Evolutionary conservation across 2,329 filamentous ascomycete species (phyloP), one percentile per base, ranked within the genome.

Genomic region (Lachnellula subtilissima): DNA sequence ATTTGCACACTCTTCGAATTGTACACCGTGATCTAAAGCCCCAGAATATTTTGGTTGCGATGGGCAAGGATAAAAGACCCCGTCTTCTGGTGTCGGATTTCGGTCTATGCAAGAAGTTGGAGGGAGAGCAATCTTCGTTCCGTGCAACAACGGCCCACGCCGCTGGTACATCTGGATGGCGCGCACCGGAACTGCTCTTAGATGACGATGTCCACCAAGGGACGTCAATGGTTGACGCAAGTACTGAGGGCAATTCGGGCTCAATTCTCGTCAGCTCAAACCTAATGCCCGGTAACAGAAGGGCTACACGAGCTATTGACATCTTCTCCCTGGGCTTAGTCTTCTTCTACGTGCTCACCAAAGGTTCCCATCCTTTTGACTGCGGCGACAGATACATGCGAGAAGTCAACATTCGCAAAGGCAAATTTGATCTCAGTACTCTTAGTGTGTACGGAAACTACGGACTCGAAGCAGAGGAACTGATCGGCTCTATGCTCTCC

Each of bases 261-360:
- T 76, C 78, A n/a, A 75, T 79, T n/a, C 75, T 82, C 5, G 77
- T 81, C 8, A 77, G 76, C 42, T 76, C 83, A 12, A 81, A 83
- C 17, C 75, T 84, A 70, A 81, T 77, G 74, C 78, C 67, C 14
- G 23, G 23, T 4, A 85, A 84, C 63, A 86, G 91, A 57, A 88
- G 94, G 51, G 93, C 95, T 6, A 99, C 96, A 47, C 87, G 94
- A 47, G 90, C 94, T 8, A 97, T 97, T 59, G 94, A 99, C 69
- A 96, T 99, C 25, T 99, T 99, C 75, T 96, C 92, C 0, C 81
- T 99, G 37, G 94, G 94, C 1, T 87, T 96, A 52, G 91, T 99
- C n/a, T 99, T 97, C 77, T 97, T 92, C 75, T 99, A 97, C 71
- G 92, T 97, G n/a, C 79, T 99, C 57, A 97, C 93, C 1, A 89